Evolutionary conservation across 192 early-diverging fungal species (phyloP).

Genomic region (Rhizoclosmatium globosum): DNA sequence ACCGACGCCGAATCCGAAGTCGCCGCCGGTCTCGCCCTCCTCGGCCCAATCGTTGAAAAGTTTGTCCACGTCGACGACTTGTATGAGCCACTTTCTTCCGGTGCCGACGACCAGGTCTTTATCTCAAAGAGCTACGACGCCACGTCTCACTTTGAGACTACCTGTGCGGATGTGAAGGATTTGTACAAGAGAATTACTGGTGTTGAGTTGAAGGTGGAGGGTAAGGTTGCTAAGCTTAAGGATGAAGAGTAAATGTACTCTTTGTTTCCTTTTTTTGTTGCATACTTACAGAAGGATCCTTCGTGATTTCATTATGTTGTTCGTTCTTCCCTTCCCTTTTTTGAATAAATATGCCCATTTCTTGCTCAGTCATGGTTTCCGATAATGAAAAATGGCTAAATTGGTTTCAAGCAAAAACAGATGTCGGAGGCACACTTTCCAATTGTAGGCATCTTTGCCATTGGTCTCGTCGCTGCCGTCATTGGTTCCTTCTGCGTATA

Average conservation of each 20-base stretch:
- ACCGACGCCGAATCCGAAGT: constrained; percentile 88
- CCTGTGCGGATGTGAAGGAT: constrained; percentile 94
- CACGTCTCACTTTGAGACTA: constrained; percentile 98
- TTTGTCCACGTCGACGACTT: constrained; percentile 88
- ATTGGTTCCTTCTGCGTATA: not conserved
- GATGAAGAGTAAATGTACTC: not conserved
- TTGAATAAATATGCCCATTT: not conserved
- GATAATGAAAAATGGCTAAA: not conserved
- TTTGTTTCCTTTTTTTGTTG: not conserved
- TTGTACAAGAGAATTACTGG: constrained; percentile 78
- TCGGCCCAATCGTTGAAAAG: constrained; percentile 92
- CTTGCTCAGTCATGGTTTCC: not conserved
- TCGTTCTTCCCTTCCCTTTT: not conserved
- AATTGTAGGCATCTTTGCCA: not conserved
- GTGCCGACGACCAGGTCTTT: constrained; percentile 83
- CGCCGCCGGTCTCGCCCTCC: constrained; percentile 81
- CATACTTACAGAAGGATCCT: not conserved
- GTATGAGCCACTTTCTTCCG: constrained; percentile 84
- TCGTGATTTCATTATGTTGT: not conserved
- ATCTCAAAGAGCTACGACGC: constrained; percentile 97
- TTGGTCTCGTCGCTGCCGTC: not conserved
- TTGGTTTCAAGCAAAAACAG: not conserved
- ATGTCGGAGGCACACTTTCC: not conserved
- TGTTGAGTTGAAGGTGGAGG: constrained; percentile 63
- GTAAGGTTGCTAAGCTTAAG: constrained; percentile 62